These are phyloP conservation scores for Malania oleifera DNA, from an alignment of 164 flowering plant species.

Conservation along the genomic window DNA sequence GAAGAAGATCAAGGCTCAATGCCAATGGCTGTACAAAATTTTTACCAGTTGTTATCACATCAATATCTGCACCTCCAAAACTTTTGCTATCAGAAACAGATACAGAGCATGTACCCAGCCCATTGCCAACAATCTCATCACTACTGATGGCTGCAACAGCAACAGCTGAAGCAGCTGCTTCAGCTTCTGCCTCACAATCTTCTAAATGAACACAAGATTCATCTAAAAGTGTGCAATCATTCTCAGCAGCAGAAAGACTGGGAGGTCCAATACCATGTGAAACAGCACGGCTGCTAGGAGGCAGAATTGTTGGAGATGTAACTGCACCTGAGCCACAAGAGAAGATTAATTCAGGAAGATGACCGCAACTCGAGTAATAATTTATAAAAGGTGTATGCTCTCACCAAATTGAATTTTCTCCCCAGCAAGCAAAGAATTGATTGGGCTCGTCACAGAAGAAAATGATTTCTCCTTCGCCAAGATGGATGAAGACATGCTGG, in stretches of 20 bases:
- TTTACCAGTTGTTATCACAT: constrained; percentile 30
- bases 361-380: background rate
- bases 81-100: constrained; percentile 49
- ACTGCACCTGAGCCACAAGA: constrained; percentile 69
- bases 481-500: constrained; percentile 52
- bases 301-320: constrained; percentile 79
- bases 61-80: constrained; percentile 44
- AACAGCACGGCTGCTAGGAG: constrained; percentile 49
- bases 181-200: constrained; percentile 80
- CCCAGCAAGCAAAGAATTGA: constrained; percentile 88
- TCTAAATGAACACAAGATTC: constrained; percentile 52
- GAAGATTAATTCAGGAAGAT: background rate
- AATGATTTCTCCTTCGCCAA: constrained; percentile 58
- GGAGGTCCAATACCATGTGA: constrained; percentile 59
- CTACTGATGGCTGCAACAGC: constrained; percentile 87
- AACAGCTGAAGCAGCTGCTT: constrained; percentile 92
- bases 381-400: constrained; percentile 13
- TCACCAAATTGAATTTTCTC: constrained; percentile 96
- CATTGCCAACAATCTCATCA: constrained; percentile 63
- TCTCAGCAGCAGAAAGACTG: constrained; percentile 40
- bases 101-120: constrained; percentile 35
- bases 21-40: background rate
- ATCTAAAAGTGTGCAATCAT: constrained; percentile 36
- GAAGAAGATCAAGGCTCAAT: background rate
- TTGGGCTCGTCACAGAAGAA: constrained; percentile 59